Percentiles rank a stretch among this genome's conserved stretches.
Evolutionary conservation across 2,329 filamentous ascomycete species (phyloP).

Genomic region (Cladosporium velox): DNA sequence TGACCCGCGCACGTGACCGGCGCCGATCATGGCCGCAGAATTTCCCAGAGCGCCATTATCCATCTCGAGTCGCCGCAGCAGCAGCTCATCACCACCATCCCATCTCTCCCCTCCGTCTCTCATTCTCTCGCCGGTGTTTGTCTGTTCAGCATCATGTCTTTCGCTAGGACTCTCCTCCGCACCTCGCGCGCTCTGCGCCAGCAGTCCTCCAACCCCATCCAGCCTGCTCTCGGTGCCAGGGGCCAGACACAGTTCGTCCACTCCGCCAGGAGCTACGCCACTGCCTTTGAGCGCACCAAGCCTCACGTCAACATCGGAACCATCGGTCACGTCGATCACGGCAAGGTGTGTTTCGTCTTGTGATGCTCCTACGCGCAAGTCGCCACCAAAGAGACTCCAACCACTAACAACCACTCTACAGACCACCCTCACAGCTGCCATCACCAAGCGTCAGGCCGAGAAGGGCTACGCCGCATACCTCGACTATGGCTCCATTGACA

Average conservation of each 20-base stretch:
- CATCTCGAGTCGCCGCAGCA: neutral
- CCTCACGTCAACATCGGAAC: conserved; percentile 99
- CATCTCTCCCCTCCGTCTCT: conserved; percentile 18
- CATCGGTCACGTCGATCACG: conserved; percentile 99
- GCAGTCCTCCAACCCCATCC: conserved; percentile 74
- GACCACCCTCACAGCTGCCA: conserved; percentile 97
- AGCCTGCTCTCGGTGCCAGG: conserved; percentile 65
- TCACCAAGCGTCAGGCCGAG: conserved; percentile 95
- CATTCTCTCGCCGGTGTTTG: conserved; percentile 18
- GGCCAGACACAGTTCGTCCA: conserved; percentile 66
- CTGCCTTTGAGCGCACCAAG: conserved; percentile 81
- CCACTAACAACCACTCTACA: conserved; percentile 43
- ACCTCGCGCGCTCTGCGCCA: conserved; percentile 75
- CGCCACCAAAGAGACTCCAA: conserved; percentile 9
- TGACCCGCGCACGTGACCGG: neutral
- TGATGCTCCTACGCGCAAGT: neutral
- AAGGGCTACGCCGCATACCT: conserved; percentile 94
- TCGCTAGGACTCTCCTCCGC: conserved; percentile 81
- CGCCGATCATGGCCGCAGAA: neutral
- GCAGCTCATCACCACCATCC: conserved; percentile 1
- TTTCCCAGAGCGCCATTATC: neutral
- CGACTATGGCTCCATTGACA: conserved; percentile 97
- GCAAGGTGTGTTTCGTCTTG: conserved; percentile 71
- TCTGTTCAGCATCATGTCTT: conserved; percentile 57
- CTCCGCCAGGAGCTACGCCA: conserved; percentile 63